Evolutionary conservation across 192 early-diverging fungal species (phyloP).

Genomic region (Bifiguratus adelaidae): DNA sequence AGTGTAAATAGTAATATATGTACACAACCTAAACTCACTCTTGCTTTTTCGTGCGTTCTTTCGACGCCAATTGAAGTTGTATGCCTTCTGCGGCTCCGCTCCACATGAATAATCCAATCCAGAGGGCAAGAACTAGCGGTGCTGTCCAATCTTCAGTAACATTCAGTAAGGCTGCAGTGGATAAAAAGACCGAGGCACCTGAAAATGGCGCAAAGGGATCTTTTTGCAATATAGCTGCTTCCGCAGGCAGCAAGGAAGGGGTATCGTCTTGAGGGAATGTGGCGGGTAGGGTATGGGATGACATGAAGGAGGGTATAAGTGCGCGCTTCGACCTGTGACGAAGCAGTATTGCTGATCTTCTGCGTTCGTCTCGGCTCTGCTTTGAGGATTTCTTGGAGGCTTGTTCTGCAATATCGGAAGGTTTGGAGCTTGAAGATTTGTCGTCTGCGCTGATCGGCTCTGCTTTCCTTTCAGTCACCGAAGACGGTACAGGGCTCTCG

Average conservation of each 20-base stretch:
- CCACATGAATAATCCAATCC: constrained; percentile 23
- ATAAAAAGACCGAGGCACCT: constrained; percentile 12
- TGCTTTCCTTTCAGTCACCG: background rate
- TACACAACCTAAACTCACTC: too few relatives aligned
- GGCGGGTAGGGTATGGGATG: background rate
- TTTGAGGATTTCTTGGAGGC: too few relatives aligned
- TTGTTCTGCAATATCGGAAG: too few relatives aligned
- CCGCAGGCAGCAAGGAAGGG: background rate
- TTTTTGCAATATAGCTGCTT: background rate
- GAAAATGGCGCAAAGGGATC: constrained; percentile 11
- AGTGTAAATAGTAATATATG: too few relatives aligned
- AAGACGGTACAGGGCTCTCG: too few relatives aligned
- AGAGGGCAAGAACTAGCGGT: constrained; percentile 16
- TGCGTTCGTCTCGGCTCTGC: background rate
- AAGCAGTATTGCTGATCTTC: background rate
- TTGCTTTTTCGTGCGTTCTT: too few relatives aligned
- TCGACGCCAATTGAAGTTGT: constrained; percentile 12
- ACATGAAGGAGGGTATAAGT: background rate
- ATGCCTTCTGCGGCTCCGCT: constrained; percentile 10
- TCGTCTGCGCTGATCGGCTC: background rate
- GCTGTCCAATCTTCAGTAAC: constrained; percentile 28
- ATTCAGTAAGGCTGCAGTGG: constrained; percentile 9
- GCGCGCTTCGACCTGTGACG: background rate
- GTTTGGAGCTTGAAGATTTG: too few relatives aligned
- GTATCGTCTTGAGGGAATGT: background rate